Base-by-base conservation (phyloP, 169 alveolate species). In the Cryptosporidium xiaoi region DNA sequence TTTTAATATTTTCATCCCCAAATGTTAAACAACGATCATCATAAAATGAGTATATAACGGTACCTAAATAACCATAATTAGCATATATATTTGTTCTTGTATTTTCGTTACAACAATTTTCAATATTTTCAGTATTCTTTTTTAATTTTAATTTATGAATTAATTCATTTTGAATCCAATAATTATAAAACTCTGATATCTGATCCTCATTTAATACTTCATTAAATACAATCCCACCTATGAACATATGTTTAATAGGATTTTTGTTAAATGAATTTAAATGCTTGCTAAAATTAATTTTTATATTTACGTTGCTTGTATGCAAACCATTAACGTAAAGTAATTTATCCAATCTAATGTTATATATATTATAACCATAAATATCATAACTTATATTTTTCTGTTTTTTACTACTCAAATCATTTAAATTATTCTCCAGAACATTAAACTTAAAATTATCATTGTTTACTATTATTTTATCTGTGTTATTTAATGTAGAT, bases 171-270 rank as follows among this genome's bases (percentile, higher is more conserved):
- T 56, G 62, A 44, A 56, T 31, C 69, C 71, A 77, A 15, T 24
- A 29, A 8, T 16, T 20, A 51, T 77, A 77, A 56, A 77, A 62
- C 18, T 51, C 15, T 3, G 40, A 40, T 8, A 77, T 48, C 29
- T 77, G 71, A 27, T 24, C 51, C 6, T 58, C 71, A 77, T 44
- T 20, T 18, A 77, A 15, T 20, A n/a, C 33, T 33, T 29, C 29
- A n/a, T 77, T 71, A 24, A 77, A 77, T 31, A 77, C 29, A 12
- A 77, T 40, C 3, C 87, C 87, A 34, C 87, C 87, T 10, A 77
- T 29, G n/a, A 77, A 62, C 5, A 77, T 34, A 3, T 40, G 64
- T 13, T 48, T 44, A 31, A 77, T 40, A 4, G 87, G 69, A 7
- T 34, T 15, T n/a, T n/a, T 34, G 31, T 1, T 20, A 1, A 27